phyloP scores from a whole-genome alignment of 176 grass and related monocot genomes.

The Hsuehochloa calcarea region DNA sequence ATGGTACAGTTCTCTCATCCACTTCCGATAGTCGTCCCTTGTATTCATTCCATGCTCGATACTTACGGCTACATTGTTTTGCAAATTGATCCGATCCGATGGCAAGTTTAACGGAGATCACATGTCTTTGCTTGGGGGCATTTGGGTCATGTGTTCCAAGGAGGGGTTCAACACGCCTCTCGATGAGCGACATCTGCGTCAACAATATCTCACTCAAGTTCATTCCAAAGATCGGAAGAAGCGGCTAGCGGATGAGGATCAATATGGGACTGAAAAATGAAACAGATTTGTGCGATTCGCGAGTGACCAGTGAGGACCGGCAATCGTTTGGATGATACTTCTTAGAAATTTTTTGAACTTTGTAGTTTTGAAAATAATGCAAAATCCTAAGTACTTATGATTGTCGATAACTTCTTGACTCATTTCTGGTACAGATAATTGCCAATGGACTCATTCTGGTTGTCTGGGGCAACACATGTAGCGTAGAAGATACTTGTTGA shows the following conservation, averaged over 20 bases:
- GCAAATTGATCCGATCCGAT: conserved; percentile 68
- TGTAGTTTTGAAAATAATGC: neutral
- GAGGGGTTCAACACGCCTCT: conserved; percentile 82
- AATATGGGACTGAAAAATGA: neutral
- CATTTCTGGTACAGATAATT: too few relatives aligned
- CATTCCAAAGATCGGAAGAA: conserved; percentile 32
- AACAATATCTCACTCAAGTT: conserved; percentile 95
- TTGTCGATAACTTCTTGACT: neutral
- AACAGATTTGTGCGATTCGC: neutral
- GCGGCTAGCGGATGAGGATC: neutral
- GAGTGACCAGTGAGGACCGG: neutral
- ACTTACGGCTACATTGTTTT: neutral
- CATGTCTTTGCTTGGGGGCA: conserved; percentile 83
- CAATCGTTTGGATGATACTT: neutral
- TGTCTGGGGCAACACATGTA: too few relatives aligned
- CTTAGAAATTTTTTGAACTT: neutral
- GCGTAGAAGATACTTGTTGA: too few relatives aligned
- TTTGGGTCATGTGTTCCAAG: conserved; percentile 85
- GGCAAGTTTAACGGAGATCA: conserved; percentile 80
- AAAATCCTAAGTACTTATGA: neutral
- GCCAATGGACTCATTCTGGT: too few relatives aligned
- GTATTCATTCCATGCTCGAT: neutral
- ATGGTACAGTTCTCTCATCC: conserved; percentile 33
- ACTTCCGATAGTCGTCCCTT: neutral
- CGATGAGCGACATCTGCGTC: conserved; percentile 84